Evolutionary conservation across 208 protist genomes (phyloP).

Genomic region (Leishmania braziliensis): DNA sequence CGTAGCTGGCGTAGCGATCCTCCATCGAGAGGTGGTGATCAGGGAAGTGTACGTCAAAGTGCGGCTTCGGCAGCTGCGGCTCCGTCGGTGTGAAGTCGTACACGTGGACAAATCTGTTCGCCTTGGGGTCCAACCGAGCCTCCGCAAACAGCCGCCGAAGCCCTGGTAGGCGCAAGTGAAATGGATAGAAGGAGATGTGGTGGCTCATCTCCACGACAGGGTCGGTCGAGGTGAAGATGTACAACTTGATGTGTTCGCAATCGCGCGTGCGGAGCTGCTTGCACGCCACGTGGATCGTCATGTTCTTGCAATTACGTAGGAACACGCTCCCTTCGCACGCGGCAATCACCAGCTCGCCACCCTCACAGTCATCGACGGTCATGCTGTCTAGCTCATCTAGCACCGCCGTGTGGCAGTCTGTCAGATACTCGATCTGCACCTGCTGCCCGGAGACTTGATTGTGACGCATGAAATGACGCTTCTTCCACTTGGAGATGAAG

Average conservation of each 20-base stretch:
- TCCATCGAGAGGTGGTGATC: conserved; percentile 72
- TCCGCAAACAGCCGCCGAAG: conserved; percentile 60
- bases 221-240: conserved; percentile 90
- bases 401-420: conserved; percentile 83
- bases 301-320: conserved; percentile 91
- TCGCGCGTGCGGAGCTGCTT: conserved; percentile 93
- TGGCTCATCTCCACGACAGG: conserved; percentile 91
- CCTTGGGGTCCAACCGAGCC: conserved; percentile 64
- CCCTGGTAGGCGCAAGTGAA: conserved; percentile 74
- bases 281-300: conserved; percentile 91
- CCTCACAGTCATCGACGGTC: conserved; percentile 92
- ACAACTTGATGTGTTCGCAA: conserved; percentile 80
- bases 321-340: conserved; percentile 93
- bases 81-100: conserved; percentile 91
- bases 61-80: conserved; percentile 55
- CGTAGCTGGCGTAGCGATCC: conserved; percentile 66
- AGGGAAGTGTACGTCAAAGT: conserved; percentile 77
- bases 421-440: conserved; percentile 88
- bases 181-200: conserved; percentile 84
- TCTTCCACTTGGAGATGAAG: conserved; percentile 82
- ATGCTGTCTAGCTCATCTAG: conserved; percentile 90
- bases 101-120: conserved; percentile 91
- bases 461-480: conserved; percentile 63
- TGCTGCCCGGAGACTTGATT: conserved; percentile 85
- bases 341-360: conserved; percentile 90